A percentile compares a stretch with the other conserved stretches of the same genome.
phyloP scores from a whole-genome alignment of 2,329 filamentous ascomycete species.

The Xylaria sp. region DNA sequence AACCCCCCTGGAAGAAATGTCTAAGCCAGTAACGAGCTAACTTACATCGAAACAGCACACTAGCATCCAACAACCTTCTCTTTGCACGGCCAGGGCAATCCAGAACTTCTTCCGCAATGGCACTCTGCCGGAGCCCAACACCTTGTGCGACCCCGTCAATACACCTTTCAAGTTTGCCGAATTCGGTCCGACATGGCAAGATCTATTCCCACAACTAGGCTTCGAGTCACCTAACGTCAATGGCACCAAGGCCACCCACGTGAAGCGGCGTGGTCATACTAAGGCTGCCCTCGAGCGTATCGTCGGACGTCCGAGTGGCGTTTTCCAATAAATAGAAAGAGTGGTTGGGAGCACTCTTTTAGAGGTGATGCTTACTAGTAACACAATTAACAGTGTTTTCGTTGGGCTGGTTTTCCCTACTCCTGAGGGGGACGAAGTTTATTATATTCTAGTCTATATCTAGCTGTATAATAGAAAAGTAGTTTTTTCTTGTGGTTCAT shows the following conservation, averaged over 20 bases:
- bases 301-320: background rate
- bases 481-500: too few relatives aligned
- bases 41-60: conserved; percentile 27
- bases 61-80: conserved; percentile 38
- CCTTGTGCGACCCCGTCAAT: conserved; percentile 21
- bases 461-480: too few relatives aligned
- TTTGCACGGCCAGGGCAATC: conserved; percentile 39
- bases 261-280: background rate
- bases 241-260: background rate
- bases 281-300: background rate
- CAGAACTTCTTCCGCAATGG: conserved; percentile 38
- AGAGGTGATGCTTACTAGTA: background rate
- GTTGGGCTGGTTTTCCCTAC: background rate
- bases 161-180: conserved; percentile 24
- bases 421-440: too few relatives aligned
- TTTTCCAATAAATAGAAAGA: background rate
- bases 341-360: background rate
- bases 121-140: conserved; percentile 33
- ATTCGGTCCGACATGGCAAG: conserved; percentile 29
- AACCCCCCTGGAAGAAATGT: background rate
- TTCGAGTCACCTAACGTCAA: conserved; percentile 22
- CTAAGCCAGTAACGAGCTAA: conserved; percentile 1
- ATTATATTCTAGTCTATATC: too few relatives aligned
- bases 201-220: conserved; percentile 32
- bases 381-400: background rate